Conservation (phyloP, 23 red algal genomes). For the Gracilaria vermiculophylla region DNA sequence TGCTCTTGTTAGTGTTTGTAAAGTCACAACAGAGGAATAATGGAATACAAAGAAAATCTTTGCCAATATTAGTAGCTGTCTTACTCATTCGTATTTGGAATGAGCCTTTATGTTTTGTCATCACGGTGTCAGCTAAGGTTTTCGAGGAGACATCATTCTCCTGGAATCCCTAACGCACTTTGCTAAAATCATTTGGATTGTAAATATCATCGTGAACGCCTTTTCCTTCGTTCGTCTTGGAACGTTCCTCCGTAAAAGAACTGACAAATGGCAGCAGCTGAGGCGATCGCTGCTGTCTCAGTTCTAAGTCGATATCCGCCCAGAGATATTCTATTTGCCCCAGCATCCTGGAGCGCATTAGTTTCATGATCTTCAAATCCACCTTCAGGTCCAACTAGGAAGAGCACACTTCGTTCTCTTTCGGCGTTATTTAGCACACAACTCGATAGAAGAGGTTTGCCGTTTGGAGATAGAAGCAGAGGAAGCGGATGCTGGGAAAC, state of each 20-base stretch:
- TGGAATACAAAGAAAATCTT: not conserved
- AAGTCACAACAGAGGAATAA: not conserved
- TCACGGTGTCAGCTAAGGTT: not conserved
- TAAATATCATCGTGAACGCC: too few species aligned
- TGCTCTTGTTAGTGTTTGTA: not conserved
- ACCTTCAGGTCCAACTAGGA: conserved; percentile 81
- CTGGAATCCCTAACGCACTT: too few species aligned
- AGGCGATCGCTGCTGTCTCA: conserved; percentile 79
- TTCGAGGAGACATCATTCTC: too few species aligned
- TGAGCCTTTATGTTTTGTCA: not conserved
- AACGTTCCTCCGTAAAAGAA: not conserved
- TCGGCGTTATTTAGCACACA: not conserved
- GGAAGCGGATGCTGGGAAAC: not conserved
- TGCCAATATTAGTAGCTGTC: not conserved
- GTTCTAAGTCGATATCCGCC: conserved; percentile 63
- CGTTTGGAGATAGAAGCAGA: conserved; percentile 30
- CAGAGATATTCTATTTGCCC: conserved; percentile 35
- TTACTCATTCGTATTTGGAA: not conserved
- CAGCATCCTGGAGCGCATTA: conserved; percentile 17
- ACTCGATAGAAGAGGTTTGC: not conserved
- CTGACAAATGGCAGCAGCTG: conserved; percentile 51
- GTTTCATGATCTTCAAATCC: conserved; percentile 78
- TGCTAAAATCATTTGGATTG: too few species aligned
- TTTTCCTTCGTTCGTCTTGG: too few species aligned
- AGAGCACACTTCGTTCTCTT: not conserved